Evolutionary conservation across 805 yeast genomes (phyloP).

Genomic region (Kuraishia ogatae): DNA sequence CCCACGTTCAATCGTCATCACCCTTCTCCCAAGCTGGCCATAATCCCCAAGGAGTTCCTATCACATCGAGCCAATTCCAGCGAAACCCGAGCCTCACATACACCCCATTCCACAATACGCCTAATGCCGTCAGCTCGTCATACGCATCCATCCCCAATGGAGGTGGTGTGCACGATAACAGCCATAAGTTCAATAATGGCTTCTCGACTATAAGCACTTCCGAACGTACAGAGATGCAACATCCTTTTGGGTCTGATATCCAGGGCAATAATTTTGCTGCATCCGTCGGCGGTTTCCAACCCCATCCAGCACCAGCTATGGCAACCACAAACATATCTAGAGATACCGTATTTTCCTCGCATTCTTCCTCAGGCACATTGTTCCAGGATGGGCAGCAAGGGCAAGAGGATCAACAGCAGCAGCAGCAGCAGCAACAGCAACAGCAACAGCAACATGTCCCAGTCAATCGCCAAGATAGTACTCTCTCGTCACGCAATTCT

Average conservation of each 20-base stretch:
- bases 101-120: slow-evolving; percentile 35
- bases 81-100: slow-evolving; percentile 15
- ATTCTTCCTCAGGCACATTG: slow-evolving; percentile 23
- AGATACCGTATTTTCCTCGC: slow-evolving; percentile 33
- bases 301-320: slow-evolving; percentile 33
- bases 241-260: not conserved
- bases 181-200: not conserved
- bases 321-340: slow-evolving; percentile 49
- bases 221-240: not conserved
- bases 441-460: slow-evolving; percentile 7
- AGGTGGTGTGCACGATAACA: not conserved
- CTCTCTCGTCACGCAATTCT: not conserved
- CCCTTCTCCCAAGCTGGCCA: slow-evolving; percentile 2
- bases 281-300: slow-evolving; percentile 14
- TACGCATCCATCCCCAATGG: slow-evolving; percentile 24
- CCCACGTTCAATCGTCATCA: slow-evolving; percentile 4
- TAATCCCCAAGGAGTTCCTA: not conserved
- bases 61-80: slow-evolving; percentile 19
- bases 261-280: not conserved
- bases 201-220: not conserved
- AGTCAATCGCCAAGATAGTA: not conserved
- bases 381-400: slow-evolving; percentile 23
- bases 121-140: slow-evolving; percentile 37
- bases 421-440: slow-evolving; percentile 11
- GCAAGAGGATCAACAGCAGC: slow-evolving; percentile 6